Conservation (phyloP, 1,284 basidiomycete genomes). For the Ganoderma leucocontextum region DNA sequence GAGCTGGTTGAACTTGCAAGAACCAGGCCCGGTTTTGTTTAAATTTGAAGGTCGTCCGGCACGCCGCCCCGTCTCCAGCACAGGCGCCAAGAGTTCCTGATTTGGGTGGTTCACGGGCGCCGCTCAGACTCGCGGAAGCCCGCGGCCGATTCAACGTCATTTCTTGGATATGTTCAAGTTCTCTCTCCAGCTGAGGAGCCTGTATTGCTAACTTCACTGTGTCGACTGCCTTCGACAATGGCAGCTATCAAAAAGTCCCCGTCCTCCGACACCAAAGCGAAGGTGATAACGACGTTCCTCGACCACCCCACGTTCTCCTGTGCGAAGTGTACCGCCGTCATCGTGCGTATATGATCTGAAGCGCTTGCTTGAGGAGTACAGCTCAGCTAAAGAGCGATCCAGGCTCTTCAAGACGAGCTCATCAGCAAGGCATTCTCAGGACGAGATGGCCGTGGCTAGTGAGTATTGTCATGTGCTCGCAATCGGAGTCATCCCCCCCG, state of each 20-base stretch:
- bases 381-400: slow-evolving; percentile 7
- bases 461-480: slow-evolving; percentile 45
- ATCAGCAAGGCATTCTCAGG: slow-evolving; percentile 89
- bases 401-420: slow-evolving; percentile 87
- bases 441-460: slow-evolving; percentile 85
- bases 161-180: neutral
- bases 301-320: slow-evolving; percentile 71
- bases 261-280: slow-evolving; percentile 53
- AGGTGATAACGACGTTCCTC: slow-evolving; percentile 63
- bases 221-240: neutral
- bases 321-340: slow-evolving; percentile 67
- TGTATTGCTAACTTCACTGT: neutral
- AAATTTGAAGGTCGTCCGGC: too few relatives aligned
- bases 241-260: slow-evolving; percentile 31
- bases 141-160: too few relatives aligned
- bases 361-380: neutral
- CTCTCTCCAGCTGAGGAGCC: neutral
- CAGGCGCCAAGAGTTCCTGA: neutral
- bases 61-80: neutral
- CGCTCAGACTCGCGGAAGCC: neutral
- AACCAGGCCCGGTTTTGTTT: too few relatives aligned
- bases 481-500: neutral
- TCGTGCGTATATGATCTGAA: slow-evolving; percentile 53
- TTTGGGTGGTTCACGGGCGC: neutral
- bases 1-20: too few relatives aligned